Percentiles rank a stretch among this genome's conserved stretches.
Conservation (phyloP, 2,329 filamentous ascomycete species). For the Cladosporium oxysporum region DNA sequence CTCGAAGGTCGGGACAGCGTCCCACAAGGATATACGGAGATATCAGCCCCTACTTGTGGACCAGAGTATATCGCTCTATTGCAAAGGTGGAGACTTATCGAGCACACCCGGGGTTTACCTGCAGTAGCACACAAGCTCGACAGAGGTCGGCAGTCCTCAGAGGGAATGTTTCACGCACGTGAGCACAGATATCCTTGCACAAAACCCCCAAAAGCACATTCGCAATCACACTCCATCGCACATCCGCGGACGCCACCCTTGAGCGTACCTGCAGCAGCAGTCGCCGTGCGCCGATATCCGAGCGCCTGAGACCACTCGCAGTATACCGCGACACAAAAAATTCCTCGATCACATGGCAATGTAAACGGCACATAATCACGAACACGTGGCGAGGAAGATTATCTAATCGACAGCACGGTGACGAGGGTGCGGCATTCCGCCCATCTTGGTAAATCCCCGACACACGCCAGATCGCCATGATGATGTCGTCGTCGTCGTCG, state of each 20-base stretch:
- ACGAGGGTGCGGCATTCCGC: not conserved
- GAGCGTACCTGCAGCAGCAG: not conserved
- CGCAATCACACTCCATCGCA: not conserved
- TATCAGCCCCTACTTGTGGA: too few species aligned
- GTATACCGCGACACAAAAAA: not conserved
- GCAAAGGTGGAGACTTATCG: not conserved
- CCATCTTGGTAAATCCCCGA: not conserved
- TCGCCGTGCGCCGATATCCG: slow-evolving; percentile 10
- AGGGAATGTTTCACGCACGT: not conserved
- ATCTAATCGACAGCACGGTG: not conserved
- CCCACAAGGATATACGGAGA: too few species aligned
- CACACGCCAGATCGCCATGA: not conserved
- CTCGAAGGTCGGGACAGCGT: too few species aligned
- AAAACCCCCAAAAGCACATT: not conserved
- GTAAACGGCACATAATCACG: not conserved
- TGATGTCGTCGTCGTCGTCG: not conserved
- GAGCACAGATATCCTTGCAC: not conserved
- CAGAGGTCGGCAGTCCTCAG: not conserved
- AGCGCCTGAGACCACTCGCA: not conserved
- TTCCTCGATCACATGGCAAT: not conserved
- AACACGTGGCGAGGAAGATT: not conserved
- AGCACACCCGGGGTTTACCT: not conserved
- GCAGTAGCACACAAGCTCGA: not conserved
- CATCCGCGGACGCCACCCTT: not conserved
- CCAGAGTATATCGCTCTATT: not conserved